Evolutionary conservation across 768 basidiomycete species (phyloP).

Genomic region (Phanerochaete carnosa): DNA sequence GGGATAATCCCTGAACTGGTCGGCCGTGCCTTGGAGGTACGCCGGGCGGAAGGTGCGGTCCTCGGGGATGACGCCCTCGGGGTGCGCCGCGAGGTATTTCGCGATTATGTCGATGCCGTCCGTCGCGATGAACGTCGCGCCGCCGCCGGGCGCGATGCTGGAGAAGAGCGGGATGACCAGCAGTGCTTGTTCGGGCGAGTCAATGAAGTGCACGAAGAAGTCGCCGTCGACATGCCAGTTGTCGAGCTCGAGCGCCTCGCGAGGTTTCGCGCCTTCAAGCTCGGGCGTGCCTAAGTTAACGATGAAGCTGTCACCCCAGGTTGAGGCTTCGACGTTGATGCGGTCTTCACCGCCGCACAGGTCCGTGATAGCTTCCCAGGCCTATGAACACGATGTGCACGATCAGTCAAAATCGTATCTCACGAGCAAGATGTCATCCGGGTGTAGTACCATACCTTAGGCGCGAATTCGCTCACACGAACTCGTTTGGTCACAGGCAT

Average conservation of each 20-base stretch:
- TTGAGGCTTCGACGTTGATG: constrained; percentile 24
- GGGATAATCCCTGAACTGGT: neutral
- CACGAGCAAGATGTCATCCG: constrained; percentile 25
- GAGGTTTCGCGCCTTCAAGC: constrained; percentile 2
- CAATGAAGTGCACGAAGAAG: constrained; percentile 34
- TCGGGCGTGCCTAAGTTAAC: constrained; percentile 32
- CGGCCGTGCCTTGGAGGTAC: constrained; percentile 29
- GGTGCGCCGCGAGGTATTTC: constrained; percentile 46
- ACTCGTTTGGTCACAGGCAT: constrained; percentile 51
- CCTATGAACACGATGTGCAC: constrained; percentile 15
- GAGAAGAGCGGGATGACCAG: constrained; percentile 34
- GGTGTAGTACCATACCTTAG: constrained; percentile 34
- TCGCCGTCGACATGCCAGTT: constrained; percentile 36
- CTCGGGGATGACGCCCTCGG: constrained; percentile 48
- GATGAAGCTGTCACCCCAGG: constrained; percentile 32
- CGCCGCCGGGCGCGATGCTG: constrained; percentile 30
- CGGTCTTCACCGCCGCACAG: constrained; percentile 33
- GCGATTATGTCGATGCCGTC: constrained; percentile 39
- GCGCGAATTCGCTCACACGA: constrained; percentile 46
- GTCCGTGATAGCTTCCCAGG: constrained; percentile 20
- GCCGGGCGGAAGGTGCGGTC: constrained; percentile 45
- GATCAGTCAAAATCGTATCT: neutral
- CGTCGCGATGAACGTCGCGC: constrained; percentile 35
- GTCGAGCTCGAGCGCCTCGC: constrained; percentile 25
- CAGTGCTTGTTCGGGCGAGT: constrained; percentile 37